phyloP scores from a whole-genome alignment of 139 green algal genomes.

The Spirogloea muscicola region DNA sequence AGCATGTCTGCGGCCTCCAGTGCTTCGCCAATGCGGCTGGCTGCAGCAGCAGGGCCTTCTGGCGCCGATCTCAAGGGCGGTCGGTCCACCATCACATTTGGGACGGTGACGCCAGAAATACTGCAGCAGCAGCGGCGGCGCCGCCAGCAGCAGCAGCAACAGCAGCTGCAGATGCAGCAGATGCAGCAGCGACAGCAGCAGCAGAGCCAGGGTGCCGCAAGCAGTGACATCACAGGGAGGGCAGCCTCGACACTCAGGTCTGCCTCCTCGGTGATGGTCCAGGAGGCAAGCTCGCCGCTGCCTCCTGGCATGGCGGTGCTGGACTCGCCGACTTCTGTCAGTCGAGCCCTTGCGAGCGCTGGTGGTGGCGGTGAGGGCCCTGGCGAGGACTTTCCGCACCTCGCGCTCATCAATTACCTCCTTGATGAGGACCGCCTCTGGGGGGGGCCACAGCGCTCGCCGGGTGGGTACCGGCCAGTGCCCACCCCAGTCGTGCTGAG shows the following conservation, averaged over 20 bases:
- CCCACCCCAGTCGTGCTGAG: too few species aligned
- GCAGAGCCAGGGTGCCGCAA: not conserved
- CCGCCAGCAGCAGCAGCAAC: not conserved
- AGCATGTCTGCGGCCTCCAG: too few species aligned
- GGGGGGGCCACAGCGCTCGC: too few species aligned
- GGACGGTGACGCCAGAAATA: constrained; percentile 1
- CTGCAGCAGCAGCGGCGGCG: constrained; percentile 10
- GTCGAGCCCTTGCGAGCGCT: not conserved
- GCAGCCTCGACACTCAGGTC: not conserved
- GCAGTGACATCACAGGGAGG: not conserved
- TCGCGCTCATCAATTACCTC: constrained; percentile 42
- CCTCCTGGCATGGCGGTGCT: not conserved
- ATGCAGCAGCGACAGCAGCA: constrained; percentile 3
- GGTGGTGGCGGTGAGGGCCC: constrained; percentile 1
- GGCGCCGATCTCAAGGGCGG: too few species aligned
- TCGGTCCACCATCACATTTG: constrained; percentile 10
- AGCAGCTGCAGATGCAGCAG: constrained; percentile 2
- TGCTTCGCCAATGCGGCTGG: too few species aligned
- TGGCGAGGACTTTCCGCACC: constrained; percentile 34
- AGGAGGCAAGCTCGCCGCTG: not conserved
- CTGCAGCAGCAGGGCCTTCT: too few species aligned
- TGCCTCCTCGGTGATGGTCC: not conserved
- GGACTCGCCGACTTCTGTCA: not conserved
- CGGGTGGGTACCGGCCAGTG: too few species aligned
- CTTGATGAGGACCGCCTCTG: constrained; percentile 40